Conservation (phyloP, 2,329 filamentous ascomycete genomes). For the Coniochaeta ligniaria region DNA sequence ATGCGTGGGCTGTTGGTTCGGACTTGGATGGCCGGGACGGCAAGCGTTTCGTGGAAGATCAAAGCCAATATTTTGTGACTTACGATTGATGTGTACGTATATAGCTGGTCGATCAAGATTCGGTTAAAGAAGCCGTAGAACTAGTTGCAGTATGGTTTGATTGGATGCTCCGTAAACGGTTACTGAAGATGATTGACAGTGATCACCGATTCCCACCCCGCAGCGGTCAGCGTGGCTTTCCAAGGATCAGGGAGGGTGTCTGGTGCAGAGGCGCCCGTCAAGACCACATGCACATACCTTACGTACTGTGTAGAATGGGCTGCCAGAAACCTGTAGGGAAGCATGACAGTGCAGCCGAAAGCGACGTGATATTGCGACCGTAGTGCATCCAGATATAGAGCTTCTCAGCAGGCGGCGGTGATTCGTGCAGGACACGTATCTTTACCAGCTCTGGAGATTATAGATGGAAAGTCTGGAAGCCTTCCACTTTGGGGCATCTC, state of each 20-base stretch:
- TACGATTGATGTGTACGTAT: background rate
- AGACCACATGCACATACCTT: no score
- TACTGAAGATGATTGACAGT: background rate
- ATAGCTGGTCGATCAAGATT: background rate
- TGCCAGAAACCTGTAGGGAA: background rate
- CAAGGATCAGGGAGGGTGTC: background rate
- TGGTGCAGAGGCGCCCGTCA: background rate
- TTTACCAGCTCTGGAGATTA: background rate
- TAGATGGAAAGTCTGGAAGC: background rate
- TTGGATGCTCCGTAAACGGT: no score
- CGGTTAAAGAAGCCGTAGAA: background rate
- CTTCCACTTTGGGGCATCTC: background rate
- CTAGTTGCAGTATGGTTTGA: background rate
- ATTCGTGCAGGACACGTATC: background rate
- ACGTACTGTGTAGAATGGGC: background rate
- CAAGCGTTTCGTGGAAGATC: background rate
- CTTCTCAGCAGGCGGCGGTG: background rate
- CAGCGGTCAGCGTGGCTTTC: background rate
- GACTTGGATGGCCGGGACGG: background rate
- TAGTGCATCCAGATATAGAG: no score
- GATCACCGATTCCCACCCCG: background rate
- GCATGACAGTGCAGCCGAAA: background rate
- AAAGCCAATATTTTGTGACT: background rate
- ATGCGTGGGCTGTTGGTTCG: background rate
- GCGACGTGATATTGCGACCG: background rate